Evolutionary conservation across 371 early-diverging fungal genomes (phyloP).

Genomic region (Spraguea lophii): DNA sequence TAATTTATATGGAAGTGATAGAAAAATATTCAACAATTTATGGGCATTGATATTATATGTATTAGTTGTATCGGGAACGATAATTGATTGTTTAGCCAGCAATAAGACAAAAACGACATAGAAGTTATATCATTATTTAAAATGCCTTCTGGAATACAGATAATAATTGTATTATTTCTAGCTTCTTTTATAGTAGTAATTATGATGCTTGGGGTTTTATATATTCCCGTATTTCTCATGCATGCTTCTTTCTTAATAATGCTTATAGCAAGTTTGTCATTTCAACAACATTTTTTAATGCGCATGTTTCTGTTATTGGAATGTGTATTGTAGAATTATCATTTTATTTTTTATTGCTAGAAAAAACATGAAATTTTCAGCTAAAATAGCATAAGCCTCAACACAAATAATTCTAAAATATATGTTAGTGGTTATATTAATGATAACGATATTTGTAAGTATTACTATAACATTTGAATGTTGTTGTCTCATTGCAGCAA

Average conservation of each 20-base stretch:
- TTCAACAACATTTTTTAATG: not conserved
- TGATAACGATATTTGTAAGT: not conserved
- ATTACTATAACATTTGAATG: not conserved
- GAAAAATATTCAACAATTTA: slow-evolving; percentile 13
- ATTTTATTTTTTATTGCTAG: not conserved
- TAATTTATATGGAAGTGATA: not conserved
- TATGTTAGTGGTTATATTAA: not conserved
- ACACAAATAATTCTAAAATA: not conserved
- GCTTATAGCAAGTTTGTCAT: not conserved
- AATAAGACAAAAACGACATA: too few relatives aligned
- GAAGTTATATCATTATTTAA: not conserved
- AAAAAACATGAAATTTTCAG: not conserved
- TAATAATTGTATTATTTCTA: not conserved
- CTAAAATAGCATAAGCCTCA: not conserved
- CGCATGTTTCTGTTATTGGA: not conserved
- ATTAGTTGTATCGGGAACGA: not conserved
- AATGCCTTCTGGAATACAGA: not conserved
- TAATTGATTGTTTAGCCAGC: too few relatives aligned
- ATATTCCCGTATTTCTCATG: not conserved
- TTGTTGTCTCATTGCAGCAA: not conserved
- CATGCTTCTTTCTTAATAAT: not conserved
- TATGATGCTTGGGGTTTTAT: not conserved
- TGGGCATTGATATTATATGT: slow-evolving; percentile 21
- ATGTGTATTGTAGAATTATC: not conserved
- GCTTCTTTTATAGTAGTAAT: not conserved